Evolutionary conservation across 495 filamentous ascomycete genomes (phyloP), one percentile per base, ranked within the genome.

Genomic region (Rhypophila decipiens): DNA sequence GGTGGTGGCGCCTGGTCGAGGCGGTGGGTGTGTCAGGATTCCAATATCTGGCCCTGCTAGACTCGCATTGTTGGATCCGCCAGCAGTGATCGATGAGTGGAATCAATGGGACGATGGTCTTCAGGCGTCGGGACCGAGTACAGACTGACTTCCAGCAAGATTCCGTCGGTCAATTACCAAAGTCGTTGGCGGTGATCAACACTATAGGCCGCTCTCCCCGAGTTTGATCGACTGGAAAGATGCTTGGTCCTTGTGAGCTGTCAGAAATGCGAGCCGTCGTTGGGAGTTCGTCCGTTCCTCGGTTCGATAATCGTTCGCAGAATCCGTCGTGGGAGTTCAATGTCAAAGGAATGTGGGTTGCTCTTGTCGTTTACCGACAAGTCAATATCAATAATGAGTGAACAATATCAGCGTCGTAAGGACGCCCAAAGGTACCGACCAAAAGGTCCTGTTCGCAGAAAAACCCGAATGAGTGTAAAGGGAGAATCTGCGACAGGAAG

Each of bases 161-260:
- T n/a, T n/a, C n/a, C n/a, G n/a, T n/a, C n/a, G n/a, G n/a, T n/a
- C n/a, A n/a, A n/a, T n/a, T n/a, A n/a, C n/a, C n/a, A n/a, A n/a
- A n/a, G n/a, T n/a, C n/a, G n/a, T n/a, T n/a, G n/a, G n/a, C n/a
- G n/a, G n/a, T 15, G 39, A 44, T 35, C 9, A 39, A 41, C 15
- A 39, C 36, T 41, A 40, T 45, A 49, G 29, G 24, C 41, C 43
- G 46, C 29, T 41, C 13, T 46, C 37, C 41, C 47, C 46, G 49
- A 39, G 63, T 66, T 64, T 66, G 63, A 66, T 66, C 63, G 60
- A 33, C 63, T 61, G 53, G 49, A 35, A 31, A 21, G 42, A n/a
- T 41, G 29, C 23, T 49, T 31, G 52, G 46, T 31, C 34, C 40
- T 38, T 38, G 39, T 50, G 62, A 54, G 43, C 58, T 53, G 57